Conservation (phyloP, 108 stramenopile species). For the Fistulifera pelliculosa region DNA sequence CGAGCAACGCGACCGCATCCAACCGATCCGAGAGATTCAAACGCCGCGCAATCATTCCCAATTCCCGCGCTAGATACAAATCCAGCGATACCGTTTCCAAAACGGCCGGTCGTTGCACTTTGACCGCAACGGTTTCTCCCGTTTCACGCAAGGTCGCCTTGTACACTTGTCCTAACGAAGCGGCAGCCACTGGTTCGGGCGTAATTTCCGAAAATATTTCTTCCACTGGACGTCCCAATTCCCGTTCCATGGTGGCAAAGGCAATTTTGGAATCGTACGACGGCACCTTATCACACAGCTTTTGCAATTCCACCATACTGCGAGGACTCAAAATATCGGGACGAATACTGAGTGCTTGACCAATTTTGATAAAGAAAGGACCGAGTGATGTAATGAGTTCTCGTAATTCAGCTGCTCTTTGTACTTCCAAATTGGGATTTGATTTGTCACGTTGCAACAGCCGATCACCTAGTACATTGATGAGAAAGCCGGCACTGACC, state of each 20-base stretch:
- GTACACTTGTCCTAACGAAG: constrained; percentile 88
- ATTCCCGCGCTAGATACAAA: constrained; percentile 77
- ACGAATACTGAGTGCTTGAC: constrained; percentile 85
- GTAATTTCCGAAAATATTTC: constrained; percentile 85
- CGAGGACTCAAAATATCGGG: constrained; percentile 85
- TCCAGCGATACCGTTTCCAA: constrained; percentile 91
- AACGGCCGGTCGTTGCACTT: constrained; percentile 80
- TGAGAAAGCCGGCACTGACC: constrained; percentile 50
- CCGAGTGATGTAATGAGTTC: constrained; percentile 84
- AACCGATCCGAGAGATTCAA: constrained; percentile 61
- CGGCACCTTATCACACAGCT: constrained; percentile 94
- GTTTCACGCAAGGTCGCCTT: constrained; percentile 58
- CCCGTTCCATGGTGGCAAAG: constrained; percentile 79
- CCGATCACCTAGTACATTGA: constrained; percentile 40
- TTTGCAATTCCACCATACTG: constrained; percentile 92
- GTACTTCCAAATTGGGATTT: constrained; percentile 73
- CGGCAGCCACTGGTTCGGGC: constrained; percentile 92
- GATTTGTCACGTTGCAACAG: constrained; percentile 42
- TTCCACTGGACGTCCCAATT: constrained; percentile 70
- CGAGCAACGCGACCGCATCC: constrained; percentile 85
- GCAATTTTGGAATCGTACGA: constrained; percentile 76
- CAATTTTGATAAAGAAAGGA: constrained; percentile 88
- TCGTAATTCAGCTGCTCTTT: constrained; percentile 76
- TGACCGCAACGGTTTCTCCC: constrained; percentile 88
- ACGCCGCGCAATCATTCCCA: constrained; percentile 66